Evolutionary conservation across 2,329 filamentous ascomycete species (phyloP).

Genomic region (Chaetoscypha palmicola): DNA sequence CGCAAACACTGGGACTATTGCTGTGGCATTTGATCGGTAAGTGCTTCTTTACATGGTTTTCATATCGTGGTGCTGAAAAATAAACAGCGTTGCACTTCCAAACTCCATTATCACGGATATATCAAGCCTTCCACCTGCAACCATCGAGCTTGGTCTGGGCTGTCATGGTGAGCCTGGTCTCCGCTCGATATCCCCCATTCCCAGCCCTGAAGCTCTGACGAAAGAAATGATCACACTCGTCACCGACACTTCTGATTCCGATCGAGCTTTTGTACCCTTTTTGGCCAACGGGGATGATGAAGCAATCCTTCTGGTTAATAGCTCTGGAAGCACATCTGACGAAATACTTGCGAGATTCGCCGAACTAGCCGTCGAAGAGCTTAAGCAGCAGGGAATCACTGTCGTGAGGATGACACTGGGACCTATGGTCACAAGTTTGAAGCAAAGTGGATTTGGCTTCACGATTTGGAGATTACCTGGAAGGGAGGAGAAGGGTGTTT

Average conservation of each 20-base stretch:
- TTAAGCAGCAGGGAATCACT: constrained; percentile 16
- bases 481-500: constrained; percentile 11
- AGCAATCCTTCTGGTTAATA: constrained; percentile 22
- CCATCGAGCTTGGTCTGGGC: constrained; percentile 39
- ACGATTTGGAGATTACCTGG: constrained; percentile 23
- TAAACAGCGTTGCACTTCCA: constrained; percentile 21
- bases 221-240: constrained; percentile 23
- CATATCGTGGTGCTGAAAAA: constrained; percentile 2
- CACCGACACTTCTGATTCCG: constrained; percentile 16
- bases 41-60: constrained; percentile 11
- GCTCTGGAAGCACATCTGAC: constrained; percentile 23
- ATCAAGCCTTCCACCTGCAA: constrained; percentile 19
- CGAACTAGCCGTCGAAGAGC: constrained; percentile 22
- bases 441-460: constrained; percentile 25
- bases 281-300: constrained; percentile 12
- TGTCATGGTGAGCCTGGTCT: constrained; percentile 44
- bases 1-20: constrained; percentile 39
- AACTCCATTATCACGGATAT: constrained; percentile 24
- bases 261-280: constrained; percentile 25
- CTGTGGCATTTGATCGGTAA: constrained; percentile 43
- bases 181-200: constrained; percentile 20
- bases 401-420: constrained; percentile 21
- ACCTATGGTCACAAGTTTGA: constrained; percentile 26
- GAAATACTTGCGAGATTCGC: constrained; percentile 25
- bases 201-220: constrained; percentile 18